These are phyloP conservation scores for Hysterium pulicare DNA, from an alignment of 2,329 filamentous ascomycete genomes.

Conservation along the genomic window DNA sequence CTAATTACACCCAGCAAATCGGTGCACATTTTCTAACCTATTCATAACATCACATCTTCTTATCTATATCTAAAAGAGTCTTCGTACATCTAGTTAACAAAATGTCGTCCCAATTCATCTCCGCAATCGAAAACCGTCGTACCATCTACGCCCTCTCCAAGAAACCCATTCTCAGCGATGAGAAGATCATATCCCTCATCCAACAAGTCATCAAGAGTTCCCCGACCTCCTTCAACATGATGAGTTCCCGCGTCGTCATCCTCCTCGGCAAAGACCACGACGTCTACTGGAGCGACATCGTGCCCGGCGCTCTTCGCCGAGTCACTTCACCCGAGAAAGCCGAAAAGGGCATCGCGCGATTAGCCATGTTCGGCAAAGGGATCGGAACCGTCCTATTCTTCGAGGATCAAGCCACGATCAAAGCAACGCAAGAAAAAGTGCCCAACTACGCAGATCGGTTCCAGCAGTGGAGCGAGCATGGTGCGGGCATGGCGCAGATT, in stretches of 20 bases:
- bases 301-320: not conserved
- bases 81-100: too few species aligned
- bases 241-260: constrained; percentile 70
- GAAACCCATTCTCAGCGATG: constrained; percentile 52
- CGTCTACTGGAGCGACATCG: constrained; percentile 72
- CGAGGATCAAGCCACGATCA: constrained; percentile 64
- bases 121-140: constrained; percentile 62
- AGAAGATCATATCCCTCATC: constrained; percentile 58
- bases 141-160: constrained; percentile 63
- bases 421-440: constrained; percentile 62
- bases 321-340: constrained; percentile 17
- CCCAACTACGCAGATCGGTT: constrained; percentile 71
- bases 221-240: constrained; percentile 79
- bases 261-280: constrained; percentile 75
- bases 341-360: not conserved
- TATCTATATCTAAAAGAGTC: not conserved
- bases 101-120: constrained; percentile 46
- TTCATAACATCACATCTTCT: not conserved
- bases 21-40: too few species aligned
- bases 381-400: constrained; percentile 65
- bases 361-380: not conserved
- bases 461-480: constrained; percentile 68
- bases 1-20: too few species aligned
- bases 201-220: constrained; percentile 57
- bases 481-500: constrained; percentile 73